Evolutionary conservation across 1,284 basidiomycete genomes (phyloP), one percentile per base, ranked within the genome.

Genomic region (Boletellus dicymbophilus): DNA sequence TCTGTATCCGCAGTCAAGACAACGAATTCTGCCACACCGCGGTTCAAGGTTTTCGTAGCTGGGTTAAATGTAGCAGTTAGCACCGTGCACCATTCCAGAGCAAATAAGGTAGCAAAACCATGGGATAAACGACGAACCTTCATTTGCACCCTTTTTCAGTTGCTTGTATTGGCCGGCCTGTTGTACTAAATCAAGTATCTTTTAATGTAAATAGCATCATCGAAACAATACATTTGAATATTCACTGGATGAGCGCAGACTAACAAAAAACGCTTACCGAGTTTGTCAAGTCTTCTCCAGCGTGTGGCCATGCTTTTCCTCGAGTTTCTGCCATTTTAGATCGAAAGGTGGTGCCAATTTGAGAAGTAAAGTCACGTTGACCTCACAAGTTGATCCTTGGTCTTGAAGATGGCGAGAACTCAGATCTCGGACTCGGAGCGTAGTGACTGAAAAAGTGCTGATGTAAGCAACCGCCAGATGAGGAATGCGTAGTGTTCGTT

Each of bases 11-110:
- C 97, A 52, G 97, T 97, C 74, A 99, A 81, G 66, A 99, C 85
- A 74, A 99, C 96, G 75, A 99, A 93, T 76, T 99, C 97, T 62
- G 95, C 92, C 64, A 98, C 95, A 77, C 97, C 96, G 68, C 97
- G 92, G 75, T 99, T 99, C 58, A 99, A 82, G 22, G 97, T 99
- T 81, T 98, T 98, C 60, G 95, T 98, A 43, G 90, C 90, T 86
- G 69, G 52, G 61, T 50, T 39, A 39, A 21, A 37, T 18, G 21
- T 21, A 11, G 8, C 26, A 22, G 23, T 66, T 23, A 65, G 48
- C 18, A n/a, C n/a, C n/a, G n/a, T n/a, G n/a, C n/a, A n/a, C n/a
- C n/a, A n/a, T n/a, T n/a, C 30, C 15, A 3, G 16, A n/a, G 1
- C 10, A 33, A 44, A 22, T 20, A 9, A 33, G 30, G 11, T 4